Base-by-base conservation (phyloP, 2,329 filamentous ascomycete genomes). In the Pseudogymnoascus sp. region DNA sequence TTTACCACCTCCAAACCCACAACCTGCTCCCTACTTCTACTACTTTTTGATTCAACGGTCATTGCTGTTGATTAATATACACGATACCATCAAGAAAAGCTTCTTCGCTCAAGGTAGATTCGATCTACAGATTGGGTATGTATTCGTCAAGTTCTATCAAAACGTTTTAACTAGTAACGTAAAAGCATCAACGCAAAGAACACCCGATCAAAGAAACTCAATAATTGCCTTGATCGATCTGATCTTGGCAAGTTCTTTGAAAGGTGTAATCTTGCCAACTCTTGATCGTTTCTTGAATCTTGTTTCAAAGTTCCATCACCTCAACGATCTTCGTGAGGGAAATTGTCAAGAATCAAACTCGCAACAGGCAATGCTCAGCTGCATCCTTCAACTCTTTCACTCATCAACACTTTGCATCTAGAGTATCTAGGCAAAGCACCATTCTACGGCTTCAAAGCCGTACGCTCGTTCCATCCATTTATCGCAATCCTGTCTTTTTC, bases 91-190 rank as follows among this genome's bases (percentile, higher is more conserved):
- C 49, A 55, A 33, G 49, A 55, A 33, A 55, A 33, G 28, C 49
- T 55, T 55, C 49, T 55, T 55, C 49, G 49, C 49, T 55, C 28
- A 55, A 55, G 49, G 5, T 33, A 55, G 28, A 31, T 12, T 55
- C 49, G 28, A 33, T 21, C 49, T 55, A 33, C 28, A 55, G 49
- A 9, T 55, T 33, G 12, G 12, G 49, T 55, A 55, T 12, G n/a
- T 55, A 18, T 3, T 55, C 28, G n/a, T 33, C 49, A 14, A 12
- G 11, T 14, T 55, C 8, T 55, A 55, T 55, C 28, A 33, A 12
- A 33, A 55, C 9, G 3, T 33, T 14, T 33, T 4, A 55, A 55
- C 49, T 55, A n/a, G 18, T 55, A 33, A 55, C 49, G 2, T 55
- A 16, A 7, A 21, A 21, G 49, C 28, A 33, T 33, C 49, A 55